These are phyloP conservation scores for Asclepias syriaca DNA, from an alignment of 257 asterid genomes.

Conservation along the genomic window DNA sequence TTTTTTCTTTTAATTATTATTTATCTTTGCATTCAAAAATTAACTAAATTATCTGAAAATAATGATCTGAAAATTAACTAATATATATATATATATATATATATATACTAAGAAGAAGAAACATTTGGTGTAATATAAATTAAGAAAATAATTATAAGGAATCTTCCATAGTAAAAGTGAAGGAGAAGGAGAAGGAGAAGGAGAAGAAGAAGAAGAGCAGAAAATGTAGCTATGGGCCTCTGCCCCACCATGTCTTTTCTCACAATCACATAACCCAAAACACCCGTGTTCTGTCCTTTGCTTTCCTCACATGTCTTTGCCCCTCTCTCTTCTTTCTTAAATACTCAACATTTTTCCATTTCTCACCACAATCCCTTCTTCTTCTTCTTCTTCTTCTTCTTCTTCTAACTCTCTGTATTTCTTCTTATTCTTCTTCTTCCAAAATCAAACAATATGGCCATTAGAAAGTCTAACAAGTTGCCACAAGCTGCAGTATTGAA, in stretches of 20 bases:
- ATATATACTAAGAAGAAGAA: too few species aligned
- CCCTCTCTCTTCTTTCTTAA: constrained; percentile 29
- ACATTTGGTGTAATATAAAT: too few species aligned
- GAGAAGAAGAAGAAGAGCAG: too few species aligned
- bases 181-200: too few species aligned
- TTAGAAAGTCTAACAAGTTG: constrained; percentile 32
- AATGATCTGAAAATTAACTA: too few species aligned
- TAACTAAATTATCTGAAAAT: too few species aligned
- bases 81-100: too few species aligned
- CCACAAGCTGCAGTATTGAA: constrained; percentile 35
- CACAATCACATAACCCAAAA: constrained; percentile 34
- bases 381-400: not conserved
- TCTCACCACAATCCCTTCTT: constrained; percentile 20
- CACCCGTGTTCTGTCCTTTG: constrained; percentile 37
- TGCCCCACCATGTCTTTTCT: constrained; percentile 47
- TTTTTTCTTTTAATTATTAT: too few species aligned
- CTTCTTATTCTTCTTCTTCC: not conserved
- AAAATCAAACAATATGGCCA: constrained; percentile 21
- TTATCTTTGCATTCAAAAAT: too few species aligned
- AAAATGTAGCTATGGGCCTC: constrained; percentile 19
- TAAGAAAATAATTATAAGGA: too few species aligned
- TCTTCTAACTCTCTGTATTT: not conserved
- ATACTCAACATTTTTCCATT: constrained; percentile 25
- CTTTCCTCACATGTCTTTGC: constrained; percentile 13
- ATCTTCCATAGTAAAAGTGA: too few species aligned